Evolutionary conservation across 2,329 filamentous ascomycete genomes (phyloP).

Genomic region (Fusarium zealandicum): DNA sequence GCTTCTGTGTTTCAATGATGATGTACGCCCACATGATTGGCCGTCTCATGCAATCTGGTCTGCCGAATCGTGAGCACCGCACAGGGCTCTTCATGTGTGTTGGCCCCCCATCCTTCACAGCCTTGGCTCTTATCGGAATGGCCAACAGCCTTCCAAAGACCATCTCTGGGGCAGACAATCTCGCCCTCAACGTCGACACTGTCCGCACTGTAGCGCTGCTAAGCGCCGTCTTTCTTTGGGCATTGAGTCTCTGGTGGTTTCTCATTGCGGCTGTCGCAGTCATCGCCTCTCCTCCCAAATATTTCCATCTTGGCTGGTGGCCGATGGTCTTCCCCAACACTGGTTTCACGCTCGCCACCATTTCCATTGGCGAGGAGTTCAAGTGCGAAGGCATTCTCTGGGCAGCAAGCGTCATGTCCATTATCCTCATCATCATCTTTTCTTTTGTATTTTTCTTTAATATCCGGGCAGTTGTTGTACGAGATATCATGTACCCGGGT

Average conservation of each 20-base stretch:
- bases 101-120: constrained; percentile 76
- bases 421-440: constrained; percentile 52
- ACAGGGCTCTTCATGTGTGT: constrained; percentile 79
- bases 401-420: constrained; percentile 58
- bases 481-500: constrained; percentile 64
- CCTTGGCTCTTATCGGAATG: constrained; percentile 74
- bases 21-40: constrained; percentile 79
- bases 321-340: constrained; percentile 69
- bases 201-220: constrained; percentile 57
- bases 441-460: constrained; percentile 55
- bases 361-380: constrained; percentile 59
- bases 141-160: constrained; percentile 53
- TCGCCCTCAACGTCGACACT: constrained; percentile 51
- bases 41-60: constrained; percentile 71
- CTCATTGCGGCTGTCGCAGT: constrained; percentile 48
- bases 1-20: constrained; percentile 71
- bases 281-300: constrained; percentile 51
- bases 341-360: constrained; percentile 64
- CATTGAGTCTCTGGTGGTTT: constrained; percentile 67
- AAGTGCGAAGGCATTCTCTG: constrained; percentile 54
- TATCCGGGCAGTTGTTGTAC: constrained; percentile 55
- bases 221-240: constrained; percentile 68
- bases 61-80: constrained; percentile 66
- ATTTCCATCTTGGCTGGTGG: constrained; percentile 70
- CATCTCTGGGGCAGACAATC: constrained; percentile 54